phyloP scores from a whole-genome alignment of 345 rosid genomes.

The Litchi chinensis region DNA sequence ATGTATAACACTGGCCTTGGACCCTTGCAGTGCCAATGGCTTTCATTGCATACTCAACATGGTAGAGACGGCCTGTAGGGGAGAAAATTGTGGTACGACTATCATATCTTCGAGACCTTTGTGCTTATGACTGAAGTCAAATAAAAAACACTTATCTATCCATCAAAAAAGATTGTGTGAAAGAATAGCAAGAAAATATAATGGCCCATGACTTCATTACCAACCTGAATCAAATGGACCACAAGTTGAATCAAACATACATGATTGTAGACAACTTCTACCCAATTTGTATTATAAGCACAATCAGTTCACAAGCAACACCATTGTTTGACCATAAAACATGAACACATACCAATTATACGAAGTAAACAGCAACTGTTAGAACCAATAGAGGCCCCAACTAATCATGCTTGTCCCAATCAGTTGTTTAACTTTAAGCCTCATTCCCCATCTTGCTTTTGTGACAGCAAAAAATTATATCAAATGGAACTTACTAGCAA shows the following conservation, averaged over 20 bases:
- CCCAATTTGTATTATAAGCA: not conserved
- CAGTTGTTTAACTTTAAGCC: not conserved
- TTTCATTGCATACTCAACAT: slow-evolving; percentile 98
- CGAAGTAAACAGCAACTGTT: not conserved
- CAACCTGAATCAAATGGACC: not conserved
- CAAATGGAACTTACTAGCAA: too few relatives aligned
- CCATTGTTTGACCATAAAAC: not conserved
- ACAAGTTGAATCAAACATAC: not conserved
- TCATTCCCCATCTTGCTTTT: not conserved
- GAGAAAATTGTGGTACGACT: slow-evolving; percentile 99
- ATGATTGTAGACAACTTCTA: not conserved
- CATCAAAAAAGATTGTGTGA: not conserved
- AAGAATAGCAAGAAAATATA: not conserved
- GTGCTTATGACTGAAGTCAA: not conserved
- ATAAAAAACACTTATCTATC: not conserved
- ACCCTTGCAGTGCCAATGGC: slow-evolving; percentile 96
- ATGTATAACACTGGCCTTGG: slow-evolving; percentile 91
- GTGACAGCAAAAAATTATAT: too few relatives aligned
- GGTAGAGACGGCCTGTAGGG: slow-evolving; percentile 98
- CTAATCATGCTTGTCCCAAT: not conserved
- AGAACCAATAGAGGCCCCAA: too few relatives aligned
- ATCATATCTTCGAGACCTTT: slow-evolving; percentile 96
- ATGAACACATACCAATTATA: not conserved
- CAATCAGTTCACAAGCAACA: not conserved
- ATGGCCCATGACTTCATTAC: not conserved